Percentiles rank a stretch among this genome's conserved stretches.
These are phyloP conservation scores for Dactylellina leptospora DNA, from an alignment of 2,329 filamentous ascomycete genomes.

Conservation along the genomic window DNA sequence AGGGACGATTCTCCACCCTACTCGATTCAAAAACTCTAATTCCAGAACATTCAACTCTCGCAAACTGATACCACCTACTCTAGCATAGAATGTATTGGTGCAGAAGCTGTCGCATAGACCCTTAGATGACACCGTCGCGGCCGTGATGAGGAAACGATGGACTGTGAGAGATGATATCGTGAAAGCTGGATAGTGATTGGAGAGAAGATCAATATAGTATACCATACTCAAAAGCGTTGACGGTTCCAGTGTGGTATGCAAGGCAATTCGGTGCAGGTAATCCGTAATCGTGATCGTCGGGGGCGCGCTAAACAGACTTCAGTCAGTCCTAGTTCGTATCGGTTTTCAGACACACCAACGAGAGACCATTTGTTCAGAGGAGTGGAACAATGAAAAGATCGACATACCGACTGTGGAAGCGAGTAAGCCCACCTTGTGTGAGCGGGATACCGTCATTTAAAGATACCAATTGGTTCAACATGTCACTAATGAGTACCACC, in stretches of 20 bases:
- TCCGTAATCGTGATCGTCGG: conserved; percentile 94
- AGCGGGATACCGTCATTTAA: conserved; percentile 90
- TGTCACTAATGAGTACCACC: conserved; percentile 88
- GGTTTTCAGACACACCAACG: conserved; percentile 36
- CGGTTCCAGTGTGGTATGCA: conserved; percentile 90
- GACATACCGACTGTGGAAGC: conserved; percentile 87
- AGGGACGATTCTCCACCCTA: conserved; percentile 97
- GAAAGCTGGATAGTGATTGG: conserved; percentile 89
- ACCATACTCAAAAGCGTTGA: conserved; percentile 98
- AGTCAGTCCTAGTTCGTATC: conserved; percentile 51
- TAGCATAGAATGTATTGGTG: conserved; percentile 96
- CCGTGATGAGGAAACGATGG: conserved; percentile 95
- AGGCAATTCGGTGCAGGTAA: conserved; percentile 89
- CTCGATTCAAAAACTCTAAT: conserved; percentile 87
- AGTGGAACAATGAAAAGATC: conserved; percentile 8
- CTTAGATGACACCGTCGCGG: conserved; percentile 93
- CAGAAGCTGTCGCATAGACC: conserved; percentile 96
- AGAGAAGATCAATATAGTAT: conserved; percentile 96
- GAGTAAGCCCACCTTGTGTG: conserved; percentile 83
- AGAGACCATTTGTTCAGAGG: conserved; percentile 36
- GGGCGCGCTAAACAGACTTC: conserved; percentile 66
- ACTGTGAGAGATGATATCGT: conserved; percentile 96
- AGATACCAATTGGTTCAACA: conserved; percentile 93
- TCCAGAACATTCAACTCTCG: conserved; percentile 90
- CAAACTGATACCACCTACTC: conserved; percentile 90